Conservation (phyloP, 306 rosid genomes). For the Cucumis cinereus region DNA sequence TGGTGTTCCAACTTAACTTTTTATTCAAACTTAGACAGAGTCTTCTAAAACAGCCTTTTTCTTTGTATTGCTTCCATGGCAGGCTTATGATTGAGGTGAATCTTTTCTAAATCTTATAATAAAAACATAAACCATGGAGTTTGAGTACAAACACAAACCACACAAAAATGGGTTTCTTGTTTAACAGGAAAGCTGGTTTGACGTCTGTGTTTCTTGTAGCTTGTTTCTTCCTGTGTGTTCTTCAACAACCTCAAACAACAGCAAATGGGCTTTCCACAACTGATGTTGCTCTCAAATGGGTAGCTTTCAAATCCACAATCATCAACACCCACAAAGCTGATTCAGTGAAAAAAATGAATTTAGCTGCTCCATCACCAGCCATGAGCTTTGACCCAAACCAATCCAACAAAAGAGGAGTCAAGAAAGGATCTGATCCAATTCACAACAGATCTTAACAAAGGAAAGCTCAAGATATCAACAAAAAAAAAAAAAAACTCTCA, state of each 20-base stretch:
- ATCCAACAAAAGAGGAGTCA: conserved; percentile 11
- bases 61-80: conserved; percentile 3
- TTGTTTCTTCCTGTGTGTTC: neutral
- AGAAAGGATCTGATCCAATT: conserved; percentile 14
- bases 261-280: neutral
- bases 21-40: conserved; percentile 12
- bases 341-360: neutral
- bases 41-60: conserved; percentile 13
- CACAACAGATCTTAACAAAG: neutral
- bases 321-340: neutral
- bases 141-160: neutral
- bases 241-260: conserved; percentile 4
- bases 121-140: neutral
- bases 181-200: neutral
- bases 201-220: neutral
- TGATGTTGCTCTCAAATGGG: conserved; percentile 11
- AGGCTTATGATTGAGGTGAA: conserved; percentile 9
- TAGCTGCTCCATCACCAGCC: conserved; percentile 7
- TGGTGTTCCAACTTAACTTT: conserved; percentile 5
- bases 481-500: too few relatives aligned
- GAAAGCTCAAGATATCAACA: neutral
- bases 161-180: neutral
- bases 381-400: conserved; percentile 1
- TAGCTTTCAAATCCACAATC: neutral
- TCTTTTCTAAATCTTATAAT: conserved; percentile 2